Base-by-base conservation (phyloP, 2,329 filamentous ascomycete genomes). In the Claviceps spartinae region DNA sequence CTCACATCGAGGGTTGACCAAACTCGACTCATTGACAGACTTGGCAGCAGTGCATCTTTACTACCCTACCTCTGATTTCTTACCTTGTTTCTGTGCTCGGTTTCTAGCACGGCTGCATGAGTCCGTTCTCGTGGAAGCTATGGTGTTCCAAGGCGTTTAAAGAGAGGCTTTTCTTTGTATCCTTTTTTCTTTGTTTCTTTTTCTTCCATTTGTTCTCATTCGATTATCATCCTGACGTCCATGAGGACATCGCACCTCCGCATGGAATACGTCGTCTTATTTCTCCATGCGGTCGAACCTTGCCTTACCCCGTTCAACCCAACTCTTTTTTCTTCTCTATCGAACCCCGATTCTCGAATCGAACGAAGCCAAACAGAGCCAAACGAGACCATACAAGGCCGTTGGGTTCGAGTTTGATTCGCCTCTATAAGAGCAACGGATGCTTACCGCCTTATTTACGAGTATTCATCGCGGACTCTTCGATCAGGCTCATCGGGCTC, bases 1-100 rank as follows among this genome's bases (percentile, higher is more conserved):
- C 83, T 47, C 83, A 94, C 58, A 88, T 93, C 57, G 88, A 95
- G 67, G 86, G 86, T 42, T 93, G 73, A 63, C 5, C 44, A 47
- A 40, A 37, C n/a, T 26, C 9, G 43, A 7, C 24, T 36, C 30
- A 30, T 5, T n/a, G 34, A 18, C 34, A 11, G n/a, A 38, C 30
- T 26, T 11, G 18, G 24, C 14, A 14, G n/a, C 7, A 4, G 26
- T 20, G 6, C 13, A 44, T 24, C 8, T 26, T 38, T 14, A 7
- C 6, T 49, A 34, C 16, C 6, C 16, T 22, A 9, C 7, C n/a
- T 13, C 20, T 16, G 18, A 9, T 50, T 38, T 41, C 22, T n/a
- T 9, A 37, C 16, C 37, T 52, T 46, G 11, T 36, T 43, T 43
- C 22, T 50, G 37, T 47, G 44, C 43, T n/a, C 48, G 13, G 20